Evolutionary conservation across 257 asterid species (phyloP), one percentile per base, ranked within the genome.

Genomic region (Catharanthus roseus): DNA sequence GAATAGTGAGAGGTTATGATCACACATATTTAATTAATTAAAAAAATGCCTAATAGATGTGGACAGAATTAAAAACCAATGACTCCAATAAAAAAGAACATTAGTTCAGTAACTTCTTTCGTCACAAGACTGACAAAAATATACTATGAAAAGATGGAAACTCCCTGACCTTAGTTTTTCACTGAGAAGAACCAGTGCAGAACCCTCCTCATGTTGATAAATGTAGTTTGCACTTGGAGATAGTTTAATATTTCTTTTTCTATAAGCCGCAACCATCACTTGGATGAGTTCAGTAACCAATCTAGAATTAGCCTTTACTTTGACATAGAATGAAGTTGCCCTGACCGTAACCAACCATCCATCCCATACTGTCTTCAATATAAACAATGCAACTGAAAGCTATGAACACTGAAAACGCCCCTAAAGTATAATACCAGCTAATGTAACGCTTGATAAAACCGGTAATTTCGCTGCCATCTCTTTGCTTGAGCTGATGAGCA

Each of bases 261-360:
- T 86, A 66, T n/a, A 91, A 71, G 89, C 78, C 53, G 88, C 95
- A 15, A 77, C 89, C 1, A 57, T 67, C 54, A 87, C 96, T 82
- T 83, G 96, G 67, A 69, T 61, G 5, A 87, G 36, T 28, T 88
- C 88, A 1, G 79, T 70, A 56, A 85, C n/a, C 39, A 91, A 70
- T 72, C 82, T 85, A 6, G 85, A 63, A 50, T 75, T 77, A 56
- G 85, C 50, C 81, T 84, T 82, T 71, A 77, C 51, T 41, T 79
- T 85, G 55, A 87, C 84, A 34, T 88, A 91, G 42, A 81, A 83
- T 0, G 82, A 60, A 63, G 92, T 82, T 15, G 87, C 97, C 75
- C 96, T 41, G 86, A n/a, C n/a, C n/a, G n/a, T n/a, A 89, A 15
- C 97, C 97, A 8, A 92, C 47, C 39, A 72, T 67, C 96, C 96